Percentiles rank a stretch among this genome's conserved stretches.
Evolutionary conservation across 73 alveolate species (phyloP).

Genomic region (Symbiodinium pilosum): DNA sequence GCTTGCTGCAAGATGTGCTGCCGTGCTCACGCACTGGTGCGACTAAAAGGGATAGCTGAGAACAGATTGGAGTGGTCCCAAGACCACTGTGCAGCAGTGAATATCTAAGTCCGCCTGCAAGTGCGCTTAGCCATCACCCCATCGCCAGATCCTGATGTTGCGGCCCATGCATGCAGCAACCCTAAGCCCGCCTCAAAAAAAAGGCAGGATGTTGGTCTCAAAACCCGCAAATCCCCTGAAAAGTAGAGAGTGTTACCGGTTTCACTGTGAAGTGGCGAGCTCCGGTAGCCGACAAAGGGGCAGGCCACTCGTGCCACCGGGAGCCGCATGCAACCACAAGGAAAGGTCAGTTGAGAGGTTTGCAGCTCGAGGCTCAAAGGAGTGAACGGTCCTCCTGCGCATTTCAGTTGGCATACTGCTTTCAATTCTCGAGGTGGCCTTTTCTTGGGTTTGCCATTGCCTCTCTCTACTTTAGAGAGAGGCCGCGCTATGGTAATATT

Average conservation of each 20-base stretch:
- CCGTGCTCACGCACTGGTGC: neutral
- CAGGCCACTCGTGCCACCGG: constrained; percentile 4
- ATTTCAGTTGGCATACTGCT: neutral
- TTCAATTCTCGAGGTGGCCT: neutral
- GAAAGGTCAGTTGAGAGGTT: neutral
- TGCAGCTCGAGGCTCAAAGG: neutral
- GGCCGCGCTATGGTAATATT: neutral
- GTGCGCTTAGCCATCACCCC: neutral
- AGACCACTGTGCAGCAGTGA: neutral
- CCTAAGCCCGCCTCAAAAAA: too few species aligned
- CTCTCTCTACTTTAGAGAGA: neutral
- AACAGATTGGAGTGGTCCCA: neutral
- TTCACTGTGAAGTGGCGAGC: constrained; percentile 2
- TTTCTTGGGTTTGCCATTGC: neutral
- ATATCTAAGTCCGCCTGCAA: neutral
- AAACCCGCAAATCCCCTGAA: neutral
- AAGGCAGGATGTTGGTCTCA: too few species aligned
- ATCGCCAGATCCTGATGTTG: too few species aligned
- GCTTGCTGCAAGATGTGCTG: neutral
- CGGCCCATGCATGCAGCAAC: too few species aligned
- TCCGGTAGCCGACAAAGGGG: constrained; percentile 3
- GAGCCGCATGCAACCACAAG: neutral
- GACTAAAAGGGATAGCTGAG: neutral
- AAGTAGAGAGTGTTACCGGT: neutral
- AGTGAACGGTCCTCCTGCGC: neutral